Base-by-base conservation (phyloP, 805 yeast genomes). In the Saccharomycodes ludwigii region DNA sequence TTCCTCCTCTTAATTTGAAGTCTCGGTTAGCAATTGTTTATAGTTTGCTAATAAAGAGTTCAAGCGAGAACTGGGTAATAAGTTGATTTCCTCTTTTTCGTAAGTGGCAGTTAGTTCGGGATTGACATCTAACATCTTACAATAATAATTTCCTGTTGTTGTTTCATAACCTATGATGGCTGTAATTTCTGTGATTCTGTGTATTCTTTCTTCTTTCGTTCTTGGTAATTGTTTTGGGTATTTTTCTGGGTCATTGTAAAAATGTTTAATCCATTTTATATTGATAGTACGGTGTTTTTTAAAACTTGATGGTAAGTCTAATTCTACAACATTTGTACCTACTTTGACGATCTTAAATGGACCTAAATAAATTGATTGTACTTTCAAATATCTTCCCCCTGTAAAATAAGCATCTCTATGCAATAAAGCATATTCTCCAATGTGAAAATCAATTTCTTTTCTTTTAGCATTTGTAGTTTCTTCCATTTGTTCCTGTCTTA, bases 391-490 rank as follows among this genome's bases (percentile, higher is more conserved):
- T 2, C 21, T 12, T 9, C 36, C 40, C 6, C 21, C 15, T 3
- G 20, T 31, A 18, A 27, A 33, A 18, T 34, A 34, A 18, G 38
- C 36, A 13, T 36, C 34, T 9, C 34, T 8, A 16, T 36, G 32
- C 7, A 34, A 15, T 7, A 39, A n/a, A 2, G 25, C 38, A 11
- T 12, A 29, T 1, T 36, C 40, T 13, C 29, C 31, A 16, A 30
- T 19, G 8, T 34, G 15, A 4, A 32, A 23, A 3, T 9, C 16
- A n/a, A 34, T n/a, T 11, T 18, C 21, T 12, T 21, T 30, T 12
- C 36, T 28, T 18, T 15, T 13, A 5, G 17, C n/a, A 15, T 33
- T 34, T 3, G 11, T 18, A 4, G n/a, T 6, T 5, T 12, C 3
- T 27, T 36, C 31, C 33, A 25, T 33, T 3, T n/a, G 18, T 3